Evolutionary conservation across 1,284 basidiomycete species (phyloP), one percentile per base, ranked within the genome.

Genomic region (Afroboletus lepidellus): DNA sequence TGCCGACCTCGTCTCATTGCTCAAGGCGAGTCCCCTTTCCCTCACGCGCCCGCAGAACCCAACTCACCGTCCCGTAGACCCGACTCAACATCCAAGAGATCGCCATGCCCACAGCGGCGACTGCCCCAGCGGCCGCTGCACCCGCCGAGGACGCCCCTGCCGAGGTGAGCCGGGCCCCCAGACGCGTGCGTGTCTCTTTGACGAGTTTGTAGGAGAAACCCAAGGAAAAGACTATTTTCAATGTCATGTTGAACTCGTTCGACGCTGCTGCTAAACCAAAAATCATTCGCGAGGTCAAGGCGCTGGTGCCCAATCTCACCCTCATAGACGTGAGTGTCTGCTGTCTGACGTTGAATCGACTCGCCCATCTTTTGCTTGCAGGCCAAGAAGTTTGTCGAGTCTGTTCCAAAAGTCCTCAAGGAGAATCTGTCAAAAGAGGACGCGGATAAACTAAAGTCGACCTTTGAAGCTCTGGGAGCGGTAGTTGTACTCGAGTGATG

Each of bases 341-440:
- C 50, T 21, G 5, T 29, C 16, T 20, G 38, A 50, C 8, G 11
- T 49, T 42, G 29, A 41, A 29, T 51, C 25, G 23, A 8, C 50
- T 36, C 45, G 50, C 51, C 56, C 52, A 57, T 39, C 21, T 48
- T 18, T 34, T 63, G 60, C 33, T 60, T 9, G 36, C 62, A 97
- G 94, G 97, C 97, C 33, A 99, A 99, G 84, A 99, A 98, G 77
- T 98, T 99, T 65, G 97, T 99, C 54, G 97, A 99, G 75, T 94
- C 92, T 24, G 76, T 94, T 61, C 97, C 97, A 30, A 91, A 98
- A 74, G 77, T 89, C 5, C 77, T 99, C 65, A 99, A 99, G 78
- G 97, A 99, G 76, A 94, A 94, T 69, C 70, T 97, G 55, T 83
- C 92, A 32, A 99, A 99, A 76, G 97, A 99, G 65, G 97, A 99